Conservation (phyloP, 2,329 filamentous ascomycete species). For the Falciphora oryzae region DNA sequence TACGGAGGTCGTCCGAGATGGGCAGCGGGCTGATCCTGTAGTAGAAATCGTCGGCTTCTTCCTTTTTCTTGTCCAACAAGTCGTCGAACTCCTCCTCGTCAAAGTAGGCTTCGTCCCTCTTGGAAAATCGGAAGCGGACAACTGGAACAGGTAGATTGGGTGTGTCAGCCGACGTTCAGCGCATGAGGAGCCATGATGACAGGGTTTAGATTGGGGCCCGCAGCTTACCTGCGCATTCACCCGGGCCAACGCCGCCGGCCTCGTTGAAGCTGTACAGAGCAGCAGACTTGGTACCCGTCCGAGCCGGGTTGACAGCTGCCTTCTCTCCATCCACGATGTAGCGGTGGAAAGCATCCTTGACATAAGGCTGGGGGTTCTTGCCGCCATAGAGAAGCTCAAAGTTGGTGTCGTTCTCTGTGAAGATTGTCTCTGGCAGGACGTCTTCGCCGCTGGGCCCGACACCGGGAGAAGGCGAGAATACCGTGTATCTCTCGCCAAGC, state of each 20-base stretch:
- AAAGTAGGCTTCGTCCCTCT: constrained; percentile 67
- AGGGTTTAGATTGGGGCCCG: constrained; percentile 47
- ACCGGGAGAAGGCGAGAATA: constrained; percentile 85
- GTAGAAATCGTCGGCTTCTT: constrained; percentile 97
- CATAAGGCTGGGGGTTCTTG: constrained; percentile 74
- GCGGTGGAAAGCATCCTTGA: constrained; percentile 93
- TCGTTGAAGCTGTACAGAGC: constrained; percentile 93
- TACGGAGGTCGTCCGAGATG: constrained; percentile 88
- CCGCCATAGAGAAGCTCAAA: constrained; percentile 69
- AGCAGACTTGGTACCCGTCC: constrained; percentile 78
- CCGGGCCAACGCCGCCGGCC: constrained; percentile 77
- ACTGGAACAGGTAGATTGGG: constrained; percentile 42
- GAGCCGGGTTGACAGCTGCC: constrained; percentile 72
- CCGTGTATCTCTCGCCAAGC: constrained; percentile 76
- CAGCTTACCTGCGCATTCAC: constrained; percentile 64
- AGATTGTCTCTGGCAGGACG: constrained; percentile 77
- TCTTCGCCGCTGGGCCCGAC: constrained; percentile 73
- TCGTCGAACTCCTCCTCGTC: constrained; percentile 93
- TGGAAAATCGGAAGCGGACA: constrained; percentile 84
- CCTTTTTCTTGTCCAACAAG: constrained; percentile 74
- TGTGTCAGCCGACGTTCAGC: constrained; percentile 27
- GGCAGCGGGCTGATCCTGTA: constrained; percentile 87
- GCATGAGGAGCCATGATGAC: not conserved
- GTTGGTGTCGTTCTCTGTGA: constrained; percentile 96
- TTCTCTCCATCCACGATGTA: constrained; percentile 80